Evolutionary conservation across 129 eudicot genomes (phyloP), one percentile per base, ranked within the genome.

Genomic region (Tagetes patula): DNA sequence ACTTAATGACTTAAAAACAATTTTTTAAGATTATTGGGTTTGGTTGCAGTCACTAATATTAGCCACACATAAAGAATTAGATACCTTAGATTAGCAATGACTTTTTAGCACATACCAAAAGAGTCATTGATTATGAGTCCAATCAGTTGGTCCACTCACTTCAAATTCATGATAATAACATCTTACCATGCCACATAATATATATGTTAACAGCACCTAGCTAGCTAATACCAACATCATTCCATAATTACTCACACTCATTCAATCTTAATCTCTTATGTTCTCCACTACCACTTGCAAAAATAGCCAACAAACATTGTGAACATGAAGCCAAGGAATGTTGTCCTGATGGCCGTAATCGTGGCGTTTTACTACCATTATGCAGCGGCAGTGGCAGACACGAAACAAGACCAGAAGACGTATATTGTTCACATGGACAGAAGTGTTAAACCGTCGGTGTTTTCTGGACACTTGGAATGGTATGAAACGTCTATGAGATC

Each of bases 341-440:
- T 71, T 67, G 38, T 71, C 38, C n/a, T 83, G 65, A 27, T 84
- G 65, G 71, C 75, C 2, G 58, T 82, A 41, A 37, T 83, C 70
- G 36, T 81, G 71, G 63, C 56, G 41, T 78, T 69, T 56, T 67
- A 31, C 59, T 55, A 68, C 11, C 40, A 60, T 46, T 77, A 60
- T 34, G 85, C 36, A 5, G 77, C 43, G 49, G 87, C 88, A 77
- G 53, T 75, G 4, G 31, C 9, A 78, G 33, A 78, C 3, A 37
- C 8, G n/a, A 48, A 70, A 55, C 70, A 66, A 46, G 27, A 63
- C 14, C 80, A 59, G 75, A 85, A 68, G 39, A 91, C 97, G 10
- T 91, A 82, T 67, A 84, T 88, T 40, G 80, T 91, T 59, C 92
- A 86, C 76, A 83, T 91, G 92, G 96, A 87, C 89, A 87, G 80